Conservation (phyloP, 108 stramenopile species). For the Chaetoceros muelleri region DNA sequence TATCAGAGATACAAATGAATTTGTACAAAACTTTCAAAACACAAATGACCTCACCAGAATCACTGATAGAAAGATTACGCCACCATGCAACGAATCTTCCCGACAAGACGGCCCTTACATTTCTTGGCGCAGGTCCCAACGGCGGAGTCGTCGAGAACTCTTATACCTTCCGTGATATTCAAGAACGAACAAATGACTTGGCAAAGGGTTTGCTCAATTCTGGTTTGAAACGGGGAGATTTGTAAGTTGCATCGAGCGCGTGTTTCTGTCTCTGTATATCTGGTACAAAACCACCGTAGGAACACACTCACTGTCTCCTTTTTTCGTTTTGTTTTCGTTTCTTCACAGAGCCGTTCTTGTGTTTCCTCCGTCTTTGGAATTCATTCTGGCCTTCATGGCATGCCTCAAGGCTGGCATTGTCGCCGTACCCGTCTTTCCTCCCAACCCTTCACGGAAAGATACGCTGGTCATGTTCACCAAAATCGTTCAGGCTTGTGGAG, state of each 20-base stretch:
- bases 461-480: slow-evolving; percentile 66
- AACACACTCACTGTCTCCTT: not conserved
- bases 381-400: slow-evolving; percentile 90
- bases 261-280: not conserved
- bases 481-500: slow-evolving; percentile 71
- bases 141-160: slow-evolving; percentile 32
- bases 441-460: slow-evolving; percentile 73
- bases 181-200: slow-evolving; percentile 16
- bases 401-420: slow-evolving; percentile 86
- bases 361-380: slow-evolving; percentile 94
- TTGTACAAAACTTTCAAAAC: no score
- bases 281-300: not conserved
- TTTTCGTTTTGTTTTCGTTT: not conserved
- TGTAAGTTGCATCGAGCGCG: slow-evolving; percentile 9
- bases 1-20: no score
- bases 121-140: slow-evolving; percentile 25
- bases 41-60: slow-evolving; percentile 10
- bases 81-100: slow-evolving; percentile 19
- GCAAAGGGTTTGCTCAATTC: slow-evolving; percentile 14
- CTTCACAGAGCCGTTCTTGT: slow-evolving; percentile 67
- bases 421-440: slow-evolving; percentile 95
- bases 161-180: slow-evolving; percentile 25
- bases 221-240: slow-evolving; percentile 28
- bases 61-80: slow-evolving; percentile 22
- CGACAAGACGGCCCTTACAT: slow-evolving; percentile 32